Conservation (phyloP, 768 basidiomycete genomes). For the Suillus subluteus region DNA sequence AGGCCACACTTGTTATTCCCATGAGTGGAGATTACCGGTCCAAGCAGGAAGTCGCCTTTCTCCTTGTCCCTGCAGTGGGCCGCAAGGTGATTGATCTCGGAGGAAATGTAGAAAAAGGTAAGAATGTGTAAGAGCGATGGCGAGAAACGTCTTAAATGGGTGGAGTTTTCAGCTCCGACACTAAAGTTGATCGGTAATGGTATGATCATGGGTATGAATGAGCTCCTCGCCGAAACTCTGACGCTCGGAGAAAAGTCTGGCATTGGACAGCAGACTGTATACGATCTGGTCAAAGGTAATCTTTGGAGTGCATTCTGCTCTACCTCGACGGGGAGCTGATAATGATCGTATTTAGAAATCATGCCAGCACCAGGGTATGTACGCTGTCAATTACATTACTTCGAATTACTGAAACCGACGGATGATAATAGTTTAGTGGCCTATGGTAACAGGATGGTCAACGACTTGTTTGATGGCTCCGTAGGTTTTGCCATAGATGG, state of each 20-base stretch:
- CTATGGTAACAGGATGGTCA: constrained; percentile 71
- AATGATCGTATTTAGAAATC: constrained; percentile 47
- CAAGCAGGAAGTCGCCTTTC: constrained; percentile 78
- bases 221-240: constrained; percentile 78
- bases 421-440: constrained; percentile 44
- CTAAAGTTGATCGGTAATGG: constrained; percentile 86
- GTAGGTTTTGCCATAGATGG: constrained; percentile 81
- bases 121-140: background rate
- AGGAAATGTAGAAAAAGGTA: constrained; percentile 82
- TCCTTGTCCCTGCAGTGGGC: constrained; percentile 81
- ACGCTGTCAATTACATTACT: constrained; percentile 6
- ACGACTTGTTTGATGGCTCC: constrained; percentile 74
- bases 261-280: constrained; percentile 64
- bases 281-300: constrained; percentile 63
- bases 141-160: constrained; percentile 2
- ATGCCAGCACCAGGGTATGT: constrained; percentile 64
- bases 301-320: background rate
- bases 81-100: constrained; percentile 82
- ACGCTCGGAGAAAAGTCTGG: constrained; percentile 87
- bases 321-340: constrained; percentile 17
- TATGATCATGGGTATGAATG: constrained; percentile 73
- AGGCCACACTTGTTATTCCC: constrained; percentile 66
- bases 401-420: constrained; percentile 3
- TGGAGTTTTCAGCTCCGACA: constrained; percentile 51
- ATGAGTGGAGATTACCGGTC: constrained; percentile 83